Conservation (phyloP, 805 yeast species). For the Blastobotrys chiropterorum region DNA sequence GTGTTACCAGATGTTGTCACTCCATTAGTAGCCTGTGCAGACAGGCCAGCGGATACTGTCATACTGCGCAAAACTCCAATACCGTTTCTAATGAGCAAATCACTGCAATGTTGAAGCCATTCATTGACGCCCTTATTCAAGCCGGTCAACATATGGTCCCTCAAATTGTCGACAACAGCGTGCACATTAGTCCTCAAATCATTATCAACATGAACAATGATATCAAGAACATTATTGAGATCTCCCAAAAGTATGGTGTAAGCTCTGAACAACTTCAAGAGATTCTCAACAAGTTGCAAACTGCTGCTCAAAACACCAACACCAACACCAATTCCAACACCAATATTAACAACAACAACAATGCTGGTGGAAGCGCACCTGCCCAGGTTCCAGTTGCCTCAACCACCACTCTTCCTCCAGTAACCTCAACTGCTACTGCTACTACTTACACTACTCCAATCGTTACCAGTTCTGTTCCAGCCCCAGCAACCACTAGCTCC, state of each 20-base stretch:
- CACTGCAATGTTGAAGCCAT: not conserved
- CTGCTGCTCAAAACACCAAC: not conserved
- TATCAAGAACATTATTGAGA: not conserved
- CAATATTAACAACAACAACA: not conserved
- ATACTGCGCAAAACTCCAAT: not conserved
- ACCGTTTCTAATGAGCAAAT: not conserved
- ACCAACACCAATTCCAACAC: not conserved
- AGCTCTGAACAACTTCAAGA: not conserved
- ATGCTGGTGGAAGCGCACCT: not conserved
- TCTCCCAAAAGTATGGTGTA: not conserved
- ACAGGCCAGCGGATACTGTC: conserved; percentile 1
- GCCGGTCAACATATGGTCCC: not conserved
- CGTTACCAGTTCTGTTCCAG: not conserved
- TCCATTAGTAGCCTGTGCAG: not conserved
- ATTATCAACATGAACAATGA: not conserved
- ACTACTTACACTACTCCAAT: not conserved
- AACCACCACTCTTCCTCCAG: not conserved
- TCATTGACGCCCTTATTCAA: not conserved
- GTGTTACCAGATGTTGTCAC: not conserved
- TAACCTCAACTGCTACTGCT: not conserved
- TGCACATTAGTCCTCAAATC: not conserved
- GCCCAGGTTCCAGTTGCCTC: not conserved
- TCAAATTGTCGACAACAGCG: not conserved
- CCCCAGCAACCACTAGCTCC: not conserved
- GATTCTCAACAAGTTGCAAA: not conserved